These are phyloP conservation scores for Pythium periplocum DNA, from an alignment of 352 stramenopile genomes.

Conservation along the genomic window DNA sequence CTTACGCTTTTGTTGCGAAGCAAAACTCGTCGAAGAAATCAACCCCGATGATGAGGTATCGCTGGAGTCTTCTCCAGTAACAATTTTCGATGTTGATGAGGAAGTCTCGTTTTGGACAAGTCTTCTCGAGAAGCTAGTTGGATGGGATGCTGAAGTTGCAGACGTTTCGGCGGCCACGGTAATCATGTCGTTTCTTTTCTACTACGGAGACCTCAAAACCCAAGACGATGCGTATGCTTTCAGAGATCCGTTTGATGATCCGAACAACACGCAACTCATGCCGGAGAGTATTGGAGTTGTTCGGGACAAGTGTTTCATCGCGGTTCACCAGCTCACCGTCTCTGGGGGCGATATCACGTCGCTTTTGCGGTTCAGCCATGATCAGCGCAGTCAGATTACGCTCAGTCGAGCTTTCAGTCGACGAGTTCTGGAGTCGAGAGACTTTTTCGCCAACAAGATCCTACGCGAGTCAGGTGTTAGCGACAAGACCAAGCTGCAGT, in stretches of 20 bases:
- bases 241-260: slow-evolving; percentile 44
- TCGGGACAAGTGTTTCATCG: slow-evolving; percentile 57
- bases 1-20: slow-evolving; percentile 50
- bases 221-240: slow-evolving; percentile 42
- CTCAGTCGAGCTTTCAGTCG: slow-evolving; percentile 69
- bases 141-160: slow-evolving; percentile 16
- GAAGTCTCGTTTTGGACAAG: slow-evolving; percentile 64
- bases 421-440: slow-evolving; percentile 40
- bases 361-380: slow-evolving; percentile 38
- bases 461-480: slow-evolving; percentile 33
- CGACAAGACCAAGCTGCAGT: slow-evolving; percentile 7
- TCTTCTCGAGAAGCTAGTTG: slow-evolving; percentile 36
- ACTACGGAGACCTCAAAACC: slow-evolving; percentile 55
- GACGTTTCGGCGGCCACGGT: slow-evolving; percentile 35
- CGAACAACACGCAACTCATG: slow-evolving; percentile 63
- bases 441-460: slow-evolving; percentile 72
- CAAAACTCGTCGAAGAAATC: slow-evolving; percentile 40
- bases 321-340: slow-evolving; percentile 59
- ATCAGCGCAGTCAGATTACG: slow-evolving; percentile 58
- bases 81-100: slow-evolving; percentile 25
- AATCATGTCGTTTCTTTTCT: slow-evolving; percentile 48
- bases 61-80: slow-evolving; percentile 1
- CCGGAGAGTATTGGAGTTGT: slow-evolving; percentile 35
- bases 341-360: slow-evolving; percentile 51
- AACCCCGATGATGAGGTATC: slow-evolving; percentile 25